Evolutionary conservation across 2,329 filamentous ascomycete genomes (phyloP), one percentile per base, ranked within the genome.

Genomic region (Hypocrella siamensis): DNA sequence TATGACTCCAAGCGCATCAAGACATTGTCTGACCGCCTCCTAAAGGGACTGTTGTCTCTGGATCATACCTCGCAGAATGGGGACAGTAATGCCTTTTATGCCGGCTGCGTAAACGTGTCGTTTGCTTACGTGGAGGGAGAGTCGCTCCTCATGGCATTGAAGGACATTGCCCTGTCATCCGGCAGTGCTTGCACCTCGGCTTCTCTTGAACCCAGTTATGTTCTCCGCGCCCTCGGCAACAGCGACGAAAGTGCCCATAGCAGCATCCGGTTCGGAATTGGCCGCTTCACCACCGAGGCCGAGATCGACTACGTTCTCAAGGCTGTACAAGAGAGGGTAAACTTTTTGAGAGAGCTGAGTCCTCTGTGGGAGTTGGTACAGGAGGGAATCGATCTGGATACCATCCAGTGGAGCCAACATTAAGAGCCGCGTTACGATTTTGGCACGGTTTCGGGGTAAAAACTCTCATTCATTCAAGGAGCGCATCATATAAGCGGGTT

Each of bases 91-190:
- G 68, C 73, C 32, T 92, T 92, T 56, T 98, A 98, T 53, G 85
- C 90, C 2, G 90, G 90, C 40, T 98, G 90, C 46, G 88, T 98
- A 38, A 98, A 98, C 54, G 81, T 98, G 9, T 98, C 90, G 0
- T 98, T 98, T 50, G 88, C 90, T 21, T 98, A 98, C 48, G 85
- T 98, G 4, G 90, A 98, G 58, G 90, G 90, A 43, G 90, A 98
- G 58, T 96, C 90, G 3, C 76, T 98, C 2, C 69, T 98, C 40
- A 98, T 98, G 90, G 90, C 90, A 0, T 63, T 98, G 28, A 98
- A 98, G 60, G 90, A 98, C 45, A 94, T 98, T 56, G 90, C 90
- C 0, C 64, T 98, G 22, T 96, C 88, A 6, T 98, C 90, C 0
- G 90, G 90, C 35, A 94, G 85, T 48, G 90, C 90, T 5, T 98